These are phyloP conservation scores for Aeschynomene evenia DNA, from an alignment of 306 rosid genomes.

Conservation along the genomic window DNA sequence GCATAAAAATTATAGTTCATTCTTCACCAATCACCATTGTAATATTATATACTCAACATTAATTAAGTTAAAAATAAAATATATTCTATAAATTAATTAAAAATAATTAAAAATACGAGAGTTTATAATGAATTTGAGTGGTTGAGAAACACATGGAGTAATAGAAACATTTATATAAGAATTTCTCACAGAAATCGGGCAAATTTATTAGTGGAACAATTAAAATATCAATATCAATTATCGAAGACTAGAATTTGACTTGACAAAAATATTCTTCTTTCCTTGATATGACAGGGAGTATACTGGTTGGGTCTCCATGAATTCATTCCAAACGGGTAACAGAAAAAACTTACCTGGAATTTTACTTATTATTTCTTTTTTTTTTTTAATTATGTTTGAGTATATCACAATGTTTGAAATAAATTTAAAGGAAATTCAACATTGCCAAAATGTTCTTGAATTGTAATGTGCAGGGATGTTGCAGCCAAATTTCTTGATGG, in stretches of 20 bases:
- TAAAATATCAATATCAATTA: not conserved
- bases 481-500: conserved; percentile 32
- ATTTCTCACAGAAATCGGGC: too few relatives aligned
- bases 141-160: too few relatives aligned
- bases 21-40: too few relatives aligned
- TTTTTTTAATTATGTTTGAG: not conserved
- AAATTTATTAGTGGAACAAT: too few relatives aligned
- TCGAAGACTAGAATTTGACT: not conserved
- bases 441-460: not conserved
- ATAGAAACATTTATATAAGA: too few relatives aligned
- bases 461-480: conserved; percentile 40
- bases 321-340: conserved; percentile 59
- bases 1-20: too few relatives aligned
- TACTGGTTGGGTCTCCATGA: conserved; percentile 55
- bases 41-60: too few relatives aligned
- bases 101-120: too few relatives aligned
- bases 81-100: too few relatives aligned
- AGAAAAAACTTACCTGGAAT: not conserved
- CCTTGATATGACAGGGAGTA: conserved; percentile 42
- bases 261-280: not conserved
- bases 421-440: not conserved
- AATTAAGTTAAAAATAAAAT: too few relatives aligned
- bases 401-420: not conserved
- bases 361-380: not conserved
- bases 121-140: too few relatives aligned